These are phyloP conservation scores for Elsinoe fawcettii DNA, from an alignment of 2,329 filamentous ascomycete genomes.

Conservation along the genomic window DNA sequence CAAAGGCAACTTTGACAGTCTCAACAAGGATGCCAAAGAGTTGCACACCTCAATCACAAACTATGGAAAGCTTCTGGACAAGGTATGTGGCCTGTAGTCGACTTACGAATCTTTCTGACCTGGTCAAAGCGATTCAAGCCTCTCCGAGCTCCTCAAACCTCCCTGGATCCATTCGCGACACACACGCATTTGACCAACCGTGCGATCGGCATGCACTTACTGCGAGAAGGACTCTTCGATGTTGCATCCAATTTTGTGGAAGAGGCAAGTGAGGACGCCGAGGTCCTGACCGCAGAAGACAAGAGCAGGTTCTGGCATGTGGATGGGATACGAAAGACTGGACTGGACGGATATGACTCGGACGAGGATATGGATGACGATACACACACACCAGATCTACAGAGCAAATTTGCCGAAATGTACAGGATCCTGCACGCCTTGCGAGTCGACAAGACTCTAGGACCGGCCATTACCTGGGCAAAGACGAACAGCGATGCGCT, in stretches of 20 bases:
- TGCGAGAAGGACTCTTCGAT: slow-evolving; percentile 86
- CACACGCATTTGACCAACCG: slow-evolving; percentile 76
- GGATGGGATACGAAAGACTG: background rate
- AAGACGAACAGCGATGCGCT: slow-evolving; percentile 60
- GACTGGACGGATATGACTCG: slow-evolving; percentile 1
- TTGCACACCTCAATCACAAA: slow-evolving; percentile 74
- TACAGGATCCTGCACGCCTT: slow-evolving; percentile 79
- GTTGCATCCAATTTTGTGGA: slow-evolving; percentile 78
- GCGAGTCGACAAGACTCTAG: slow-evolving; percentile 61
- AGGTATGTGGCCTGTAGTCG: slow-evolving; percentile 42
- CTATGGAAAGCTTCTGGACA: slow-evolving; percentile 79
- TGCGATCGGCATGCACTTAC: slow-evolving; percentile 90
- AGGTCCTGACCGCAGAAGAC: background rate
- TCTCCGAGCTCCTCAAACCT: slow-evolving; percentile 62
- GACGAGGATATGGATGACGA: slow-evolving; percentile 17
- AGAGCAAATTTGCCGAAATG: slow-evolving; percentile 78
- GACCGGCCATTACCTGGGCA: slow-evolving; percentile 84
- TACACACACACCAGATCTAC: slow-evolving; percentile 43
- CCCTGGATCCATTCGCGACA: slow-evolving; percentile 70
- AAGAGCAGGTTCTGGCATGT: slow-evolving; percentile 13
- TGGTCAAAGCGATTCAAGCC: slow-evolving; percentile 55
- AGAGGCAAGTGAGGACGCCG: slow-evolving; percentile 30
- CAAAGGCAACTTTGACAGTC: slow-evolving; percentile 69
- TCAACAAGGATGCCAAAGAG: slow-evolving; percentile 74
- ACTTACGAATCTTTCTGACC: background rate